Percentiles rank a stretch among this genome's conserved stretches.
phyloP scores from a whole-genome alignment of 2,329 filamentous ascomycete genomes.

The Leptodontidium sp. region DNA sequence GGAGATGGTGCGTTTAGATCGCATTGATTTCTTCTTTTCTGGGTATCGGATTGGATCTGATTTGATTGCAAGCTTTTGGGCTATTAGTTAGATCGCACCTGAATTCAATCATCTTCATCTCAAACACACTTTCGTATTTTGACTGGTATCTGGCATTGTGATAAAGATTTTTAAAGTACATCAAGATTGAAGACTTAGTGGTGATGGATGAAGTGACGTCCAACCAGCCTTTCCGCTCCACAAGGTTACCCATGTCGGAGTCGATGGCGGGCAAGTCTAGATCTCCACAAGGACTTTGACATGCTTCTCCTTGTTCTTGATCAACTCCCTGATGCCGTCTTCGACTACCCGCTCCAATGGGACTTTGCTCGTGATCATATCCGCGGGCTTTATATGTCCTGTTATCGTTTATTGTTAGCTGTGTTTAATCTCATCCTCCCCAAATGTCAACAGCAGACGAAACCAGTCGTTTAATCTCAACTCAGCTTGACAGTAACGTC shows the following conservation, averaged over 20 bases:
- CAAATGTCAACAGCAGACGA: neutral
- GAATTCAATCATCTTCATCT: neutral
- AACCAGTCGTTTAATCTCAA: neutral
- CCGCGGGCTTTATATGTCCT: slow-evolving; percentile 59
- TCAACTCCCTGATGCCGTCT: slow-evolving; percentile 63
- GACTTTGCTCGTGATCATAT: slow-evolving; percentile 69
- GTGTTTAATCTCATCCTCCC: neutral
- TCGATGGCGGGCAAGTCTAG: neutral
- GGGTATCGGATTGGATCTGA: neutral
- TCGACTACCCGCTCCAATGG: slow-evolving; percentile 63
- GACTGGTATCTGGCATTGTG: neutral
- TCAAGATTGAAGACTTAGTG: neutral
- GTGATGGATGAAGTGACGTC: slow-evolving; percentile 4
- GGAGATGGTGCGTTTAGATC: slow-evolving; percentile 3
- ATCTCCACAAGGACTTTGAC: slow-evolving; percentile 68
- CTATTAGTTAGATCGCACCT: slow-evolving; percentile 9
- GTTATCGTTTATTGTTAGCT: slow-evolving; percentile 15
- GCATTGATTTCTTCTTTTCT: slow-evolving; percentile 10
- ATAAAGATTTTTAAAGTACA: neutral
- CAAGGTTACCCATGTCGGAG: neutral
- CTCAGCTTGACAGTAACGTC: neutral
- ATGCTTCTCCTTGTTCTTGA: slow-evolving; percentile 67
- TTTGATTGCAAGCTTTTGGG: neutral
- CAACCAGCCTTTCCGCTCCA: neutral
- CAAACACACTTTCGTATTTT: neutral